Base-by-base conservation (phyloP, 352 stramenopile species). In the Globisporangium nodosum region DNA sequence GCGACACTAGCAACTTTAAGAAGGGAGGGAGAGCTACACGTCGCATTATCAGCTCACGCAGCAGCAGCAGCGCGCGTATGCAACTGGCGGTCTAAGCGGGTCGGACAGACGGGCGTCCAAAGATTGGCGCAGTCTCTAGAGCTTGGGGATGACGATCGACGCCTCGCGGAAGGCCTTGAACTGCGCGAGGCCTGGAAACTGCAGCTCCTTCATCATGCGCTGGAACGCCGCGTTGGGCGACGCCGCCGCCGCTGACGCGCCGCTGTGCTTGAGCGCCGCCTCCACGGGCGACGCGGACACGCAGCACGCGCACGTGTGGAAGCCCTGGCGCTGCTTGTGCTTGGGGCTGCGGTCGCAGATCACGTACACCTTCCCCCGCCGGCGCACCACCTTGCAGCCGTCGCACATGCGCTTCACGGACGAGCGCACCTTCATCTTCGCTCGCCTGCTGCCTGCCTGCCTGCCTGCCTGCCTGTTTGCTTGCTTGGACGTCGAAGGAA, bases 271-370 rank as follows among this genome's bases (percentile, higher is more conserved):
- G 56, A 69, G 57, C 37, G 61, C 55, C 52, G 47, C 48, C 52
- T 64, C 50, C 11, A 64, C 52, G 27, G 58, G 58, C 52, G 74
- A 62, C 40, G 66, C 56, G 3, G 58, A 61, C 49, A 69, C 58
- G 37, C 64, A 64, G 48, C 71, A 66, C 40, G 81, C 71, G 58
- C 73, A 78, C 24, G 89, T 96, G 73, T 94, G 82, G 72, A 94
- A 90, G n/a, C 90, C 90, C 70, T 97, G 88, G 58, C 90, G 85
- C 74, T 97, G 90, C 82, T 97, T 97, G 81, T 97, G 90, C 79
- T 94, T 94, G 54, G 85, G 86, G 65, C 85, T 94, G 65, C 84
- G 85, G 64, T 95, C 85, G 68, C 90, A 97, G 69, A 95, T 93
- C 50, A 97, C 88, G 55, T 94, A 96, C 49, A 96, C 78, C 72